Evolutionary conservation across 345 rosid genomes (phyloP), one percentile per base, ranked within the genome.

Genomic region (Aurinia saxatilis): DNA sequence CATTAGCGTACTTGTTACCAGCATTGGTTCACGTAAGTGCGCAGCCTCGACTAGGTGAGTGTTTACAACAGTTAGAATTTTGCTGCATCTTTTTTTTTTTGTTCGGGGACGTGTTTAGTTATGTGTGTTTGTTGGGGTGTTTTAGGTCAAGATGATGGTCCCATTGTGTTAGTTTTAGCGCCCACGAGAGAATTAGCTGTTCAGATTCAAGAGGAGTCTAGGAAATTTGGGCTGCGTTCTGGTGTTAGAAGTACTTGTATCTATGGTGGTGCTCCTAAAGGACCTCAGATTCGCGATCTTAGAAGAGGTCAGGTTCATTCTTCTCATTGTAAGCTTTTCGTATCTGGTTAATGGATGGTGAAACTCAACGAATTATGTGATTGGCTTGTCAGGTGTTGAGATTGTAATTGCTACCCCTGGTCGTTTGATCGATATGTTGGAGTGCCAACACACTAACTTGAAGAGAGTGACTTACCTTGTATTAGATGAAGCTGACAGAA

Each of bases 341-440:
- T 36, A 16, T 21, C 11, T 36, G 27, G 39, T 51, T 66, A 19
- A 21, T 37, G 31, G 17, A 48, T 57, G 42, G 37, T 60, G 38
- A 18, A 25, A 18, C 31, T 13, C 17, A 31, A 30, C 31, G 40
- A 29, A 66, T 47, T 17, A 11, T 27, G 13, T 27, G 19, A 9
- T 80, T 72, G 15, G 16, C 10, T 6, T 70, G 21, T 66, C 68
- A 90, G 99, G 97, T 78, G 96, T 93, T 68, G 97, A 93, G 76
- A 80, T 93, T 60, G 83, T 87, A 41, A 90, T 93, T 75, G 99
- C 99, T 48, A 93, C 97, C 49, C 99, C 99, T 60, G 99, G 99
- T 74, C 90, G 99, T 33, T 66, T 93, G 58, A 85, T 90, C 42
- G 99, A 93, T 79, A 87, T 90, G 95, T 62, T 93, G 82, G 99